These are phyloP conservation scores for Penicillium sp. DNA, from an alignment of 2,329 filamentous ascomycete genomes.

Conservation along the genomic window DNA sequence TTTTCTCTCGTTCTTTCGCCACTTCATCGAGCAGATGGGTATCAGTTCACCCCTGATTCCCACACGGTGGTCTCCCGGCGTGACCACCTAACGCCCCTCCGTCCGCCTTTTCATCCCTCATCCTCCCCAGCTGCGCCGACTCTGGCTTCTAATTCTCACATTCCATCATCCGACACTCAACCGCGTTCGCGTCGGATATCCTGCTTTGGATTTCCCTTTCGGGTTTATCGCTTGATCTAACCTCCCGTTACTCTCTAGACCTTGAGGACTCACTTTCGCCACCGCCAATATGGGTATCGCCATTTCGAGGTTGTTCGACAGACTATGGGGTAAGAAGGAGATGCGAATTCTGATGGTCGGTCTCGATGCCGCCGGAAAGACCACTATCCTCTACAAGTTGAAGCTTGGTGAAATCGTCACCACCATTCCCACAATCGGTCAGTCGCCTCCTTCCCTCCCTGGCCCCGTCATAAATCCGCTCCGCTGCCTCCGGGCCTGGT, in stretches of 20 bases:
- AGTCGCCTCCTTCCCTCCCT: constrained; percentile 39
- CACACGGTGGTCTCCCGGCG: constrained; percentile 25
- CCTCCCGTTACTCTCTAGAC: constrained; percentile 25
- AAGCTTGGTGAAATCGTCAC: constrained; percentile 99
- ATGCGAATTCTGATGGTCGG: constrained; percentile 99
- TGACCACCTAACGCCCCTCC: constrained; percentile 24
- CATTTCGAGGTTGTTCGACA: constrained; percentile 95
- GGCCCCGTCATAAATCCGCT: constrained; percentile 8
- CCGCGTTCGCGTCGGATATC: background rate
- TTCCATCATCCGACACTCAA: constrained; percentile 14
- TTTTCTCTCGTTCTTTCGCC: constrained; percentile 9
- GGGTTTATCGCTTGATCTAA: constrained; percentile 22
- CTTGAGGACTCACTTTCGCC: constrained; percentile 33
- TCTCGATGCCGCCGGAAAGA: constrained; percentile 99
- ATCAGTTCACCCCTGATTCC: constrained; percentile 25
- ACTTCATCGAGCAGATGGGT: constrained; percentile 9
- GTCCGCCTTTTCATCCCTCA: constrained; percentile 23
- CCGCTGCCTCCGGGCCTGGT: background rate
- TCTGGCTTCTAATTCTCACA: constrained; percentile 7
- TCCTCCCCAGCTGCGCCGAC: constrained; percentile 20
- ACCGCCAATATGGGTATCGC: constrained; percentile 87
- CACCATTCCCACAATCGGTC: constrained; percentile 98
- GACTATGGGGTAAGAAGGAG: constrained; percentile 99
- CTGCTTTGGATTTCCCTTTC: constrained; percentile 3
- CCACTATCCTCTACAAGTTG: constrained; percentile 99